Evolutionary conservation across 805 yeast species (phyloP).

Genomic region (Candida vartiovaarae): DNA sequence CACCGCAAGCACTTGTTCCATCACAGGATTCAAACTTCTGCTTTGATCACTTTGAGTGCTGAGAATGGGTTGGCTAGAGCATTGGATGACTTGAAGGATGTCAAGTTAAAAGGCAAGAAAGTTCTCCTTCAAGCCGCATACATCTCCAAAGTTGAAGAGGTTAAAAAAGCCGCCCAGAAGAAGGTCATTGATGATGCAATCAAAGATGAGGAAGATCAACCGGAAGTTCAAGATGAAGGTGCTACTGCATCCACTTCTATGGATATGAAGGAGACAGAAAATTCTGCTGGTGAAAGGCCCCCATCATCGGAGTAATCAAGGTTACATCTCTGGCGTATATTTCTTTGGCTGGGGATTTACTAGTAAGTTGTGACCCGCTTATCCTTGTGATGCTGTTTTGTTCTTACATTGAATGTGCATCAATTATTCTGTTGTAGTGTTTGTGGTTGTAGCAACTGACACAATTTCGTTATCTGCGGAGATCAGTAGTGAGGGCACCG

Average conservation of each 20-base stretch:
- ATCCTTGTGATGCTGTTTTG: too few species aligned
- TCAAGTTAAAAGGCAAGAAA: constrained; percentile 31
- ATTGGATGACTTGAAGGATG: constrained; percentile 30
- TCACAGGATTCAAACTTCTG: constrained; percentile 36
- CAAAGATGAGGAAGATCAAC: constrained; percentile 3
- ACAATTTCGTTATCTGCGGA: too few species aligned
- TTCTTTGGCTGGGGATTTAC: too few species aligned
- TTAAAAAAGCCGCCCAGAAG: constrained; percentile 28
- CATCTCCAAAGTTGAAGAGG: constrained; percentile 37
- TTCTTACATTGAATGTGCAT: too few species aligned
- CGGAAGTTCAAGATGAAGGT: background rate
- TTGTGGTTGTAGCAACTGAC: too few species aligned
- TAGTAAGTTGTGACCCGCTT: too few species aligned
- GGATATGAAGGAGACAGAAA: too few species aligned
- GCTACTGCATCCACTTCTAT: background rate
- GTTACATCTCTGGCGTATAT: too few species aligned
- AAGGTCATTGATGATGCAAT: background rate
- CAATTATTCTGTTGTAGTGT: too few species aligned
- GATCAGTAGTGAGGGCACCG: too few species aligned
- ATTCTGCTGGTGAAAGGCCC: too few species aligned
- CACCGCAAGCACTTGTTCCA: constrained; percentile 23
- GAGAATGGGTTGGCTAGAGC: constrained; percentile 38
- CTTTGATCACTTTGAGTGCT: constrained; percentile 43
- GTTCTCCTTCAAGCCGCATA: constrained; percentile 34
- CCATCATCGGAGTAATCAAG: too few species aligned